Evolutionary conservation across 768 basidiomycete genomes (phyloP).

Genomic region (Phanerochaete sordida): DNA sequence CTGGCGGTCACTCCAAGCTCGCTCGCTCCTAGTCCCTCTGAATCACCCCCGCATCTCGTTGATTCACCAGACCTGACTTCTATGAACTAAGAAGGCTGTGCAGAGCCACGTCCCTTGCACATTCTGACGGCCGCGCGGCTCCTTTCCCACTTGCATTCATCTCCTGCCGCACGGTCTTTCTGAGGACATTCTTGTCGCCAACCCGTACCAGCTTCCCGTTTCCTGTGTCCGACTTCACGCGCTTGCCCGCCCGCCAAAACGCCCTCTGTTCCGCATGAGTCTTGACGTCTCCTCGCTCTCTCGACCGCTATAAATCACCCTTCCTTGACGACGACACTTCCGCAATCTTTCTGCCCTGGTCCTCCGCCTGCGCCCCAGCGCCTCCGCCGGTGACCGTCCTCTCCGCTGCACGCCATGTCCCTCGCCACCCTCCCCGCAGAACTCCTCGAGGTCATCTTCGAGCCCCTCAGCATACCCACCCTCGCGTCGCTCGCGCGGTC

Average conservation of each 20-base stretch:
- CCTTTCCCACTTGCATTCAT: conserved; percentile 1
- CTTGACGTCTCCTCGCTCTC: neutral
- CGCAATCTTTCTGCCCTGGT: neutral
- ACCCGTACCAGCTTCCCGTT: conserved; percentile 2
- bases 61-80: neutral
- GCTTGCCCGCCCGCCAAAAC: conserved; percentile 8
- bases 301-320: conserved; percentile 9
- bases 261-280: conserved; percentile 10
- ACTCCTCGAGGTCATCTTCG: conserved; percentile 53
- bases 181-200: conserved; percentile 5
- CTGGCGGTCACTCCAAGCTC: neutral
- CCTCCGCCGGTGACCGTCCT: neutral
- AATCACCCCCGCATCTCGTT: neutral
- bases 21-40: neutral
- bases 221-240: conserved; percentile 9
- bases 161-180: conserved; percentile 7
- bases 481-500: conserved; percentile 50
- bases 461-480: conserved; percentile 27
- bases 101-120: neutral
- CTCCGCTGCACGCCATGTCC: conserved; percentile 33
- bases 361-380: neutral
- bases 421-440: conserved; percentile 53
- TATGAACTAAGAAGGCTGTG: conserved; percentile 9
- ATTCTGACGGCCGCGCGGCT: neutral
- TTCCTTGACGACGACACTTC: neutral